Percentiles rank a stretch among this genome's conserved stretches.
phyloP scores from a whole-genome alignment of 805 yeast species.

The Saturnispora ahearnii region DNA sequence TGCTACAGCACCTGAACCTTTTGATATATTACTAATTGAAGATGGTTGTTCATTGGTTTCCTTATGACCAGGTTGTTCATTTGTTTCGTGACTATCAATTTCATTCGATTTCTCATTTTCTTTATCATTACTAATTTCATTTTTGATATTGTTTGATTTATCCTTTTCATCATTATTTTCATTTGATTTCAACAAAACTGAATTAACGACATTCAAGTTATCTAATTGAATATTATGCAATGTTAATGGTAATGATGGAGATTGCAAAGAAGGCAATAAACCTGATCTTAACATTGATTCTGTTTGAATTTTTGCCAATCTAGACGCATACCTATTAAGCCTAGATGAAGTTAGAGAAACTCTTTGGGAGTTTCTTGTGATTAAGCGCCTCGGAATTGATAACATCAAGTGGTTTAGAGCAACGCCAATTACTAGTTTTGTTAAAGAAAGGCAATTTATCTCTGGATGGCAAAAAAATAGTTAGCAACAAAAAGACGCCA shows the following conservation, averaged over 20 bases:
- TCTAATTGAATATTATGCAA: neutral
- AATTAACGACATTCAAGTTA: neutral
- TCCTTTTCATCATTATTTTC: neutral
- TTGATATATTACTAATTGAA: neutral
- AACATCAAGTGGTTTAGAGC: neutral
- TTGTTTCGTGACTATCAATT: neutral
- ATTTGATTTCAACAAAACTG: slow-evolving; percentile 1
- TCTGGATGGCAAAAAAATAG: slow-evolving; percentile 2
- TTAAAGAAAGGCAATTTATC: neutral
- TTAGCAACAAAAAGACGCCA: neutral
- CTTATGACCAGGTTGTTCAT: neutral
- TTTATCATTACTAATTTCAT: slow-evolving; percentile 5
- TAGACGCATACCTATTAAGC: slow-evolving; percentile 5
- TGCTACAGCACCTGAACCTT: neutral
- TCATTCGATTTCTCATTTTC: slow-evolving; percentile 2
- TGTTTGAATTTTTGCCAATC: slow-evolving; percentile 15
- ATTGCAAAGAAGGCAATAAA: neutral
- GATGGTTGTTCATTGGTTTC: neutral
- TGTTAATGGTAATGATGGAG: neutral
- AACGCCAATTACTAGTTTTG: neutral
- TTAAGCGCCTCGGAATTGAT: slow-evolving; percentile 3
- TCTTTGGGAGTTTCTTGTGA: neutral
- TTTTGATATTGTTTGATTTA: slow-evolving; percentile 2
- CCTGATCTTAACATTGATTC: slow-evolving; percentile 9
- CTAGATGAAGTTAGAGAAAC: neutral